These are phyloP conservation scores for Arabidopsis hybrid DNA, from an alignment of 441 rosid species.

Conservation along the genomic window DNA sequence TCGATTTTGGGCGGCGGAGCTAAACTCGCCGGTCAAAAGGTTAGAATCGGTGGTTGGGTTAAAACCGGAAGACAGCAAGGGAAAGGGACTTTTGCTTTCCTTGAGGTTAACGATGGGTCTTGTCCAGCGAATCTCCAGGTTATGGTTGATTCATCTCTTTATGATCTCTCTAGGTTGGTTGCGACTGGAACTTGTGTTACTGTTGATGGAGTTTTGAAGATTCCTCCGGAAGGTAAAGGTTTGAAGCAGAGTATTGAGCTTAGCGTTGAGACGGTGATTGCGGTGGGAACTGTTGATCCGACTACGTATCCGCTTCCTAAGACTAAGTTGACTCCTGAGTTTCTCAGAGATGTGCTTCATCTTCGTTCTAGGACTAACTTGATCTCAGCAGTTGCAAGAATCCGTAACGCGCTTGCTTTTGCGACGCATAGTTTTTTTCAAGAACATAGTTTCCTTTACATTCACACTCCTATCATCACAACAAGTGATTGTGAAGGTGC, in stretches of 20 bases:
- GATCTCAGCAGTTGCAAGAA: slow-evolving; percentile 87
- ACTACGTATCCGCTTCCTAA: slow-evolving; percentile 86
- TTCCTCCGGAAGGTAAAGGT: slow-evolving; percentile 76
- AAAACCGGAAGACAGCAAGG: slow-evolving; percentile 94
- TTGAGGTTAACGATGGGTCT: slow-evolving; percentile 90
- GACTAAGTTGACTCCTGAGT: slow-evolving; percentile 83
- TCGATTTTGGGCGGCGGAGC: slow-evolving; percentile 47
- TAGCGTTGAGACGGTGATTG: slow-evolving; percentile 68
- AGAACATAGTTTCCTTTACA: slow-evolving; percentile 69
- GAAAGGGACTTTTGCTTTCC: slow-evolving; percentile 77
- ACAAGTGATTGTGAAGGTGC: slow-evolving; percentile 80
- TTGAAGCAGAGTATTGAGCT: slow-evolving; percentile 90
- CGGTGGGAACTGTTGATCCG: slow-evolving; percentile 74
- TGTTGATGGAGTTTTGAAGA: slow-evolving; percentile 74
- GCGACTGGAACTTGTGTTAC: slow-evolving; percentile 83
- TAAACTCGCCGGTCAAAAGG: slow-evolving; percentile 37
- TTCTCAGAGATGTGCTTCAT: slow-evolving; percentile 76
- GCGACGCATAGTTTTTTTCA: slow-evolving; percentile 93
- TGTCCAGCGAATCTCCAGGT: slow-evolving; percentile 91
- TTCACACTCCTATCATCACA: slow-evolving; percentile 90
- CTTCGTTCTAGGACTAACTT: slow-evolving; percentile 91
- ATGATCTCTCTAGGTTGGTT: slow-evolving; percentile 66
- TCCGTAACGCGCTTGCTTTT: slow-evolving; percentile 83
- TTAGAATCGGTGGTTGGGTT: slow-evolving; percentile 52
- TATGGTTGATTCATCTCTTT: slow-evolving; percentile 67